Evolutionary conservation across 2,329 filamentous ascomycete genomes (phyloP).

Genomic region (Epichloe gansuensis): DNA sequence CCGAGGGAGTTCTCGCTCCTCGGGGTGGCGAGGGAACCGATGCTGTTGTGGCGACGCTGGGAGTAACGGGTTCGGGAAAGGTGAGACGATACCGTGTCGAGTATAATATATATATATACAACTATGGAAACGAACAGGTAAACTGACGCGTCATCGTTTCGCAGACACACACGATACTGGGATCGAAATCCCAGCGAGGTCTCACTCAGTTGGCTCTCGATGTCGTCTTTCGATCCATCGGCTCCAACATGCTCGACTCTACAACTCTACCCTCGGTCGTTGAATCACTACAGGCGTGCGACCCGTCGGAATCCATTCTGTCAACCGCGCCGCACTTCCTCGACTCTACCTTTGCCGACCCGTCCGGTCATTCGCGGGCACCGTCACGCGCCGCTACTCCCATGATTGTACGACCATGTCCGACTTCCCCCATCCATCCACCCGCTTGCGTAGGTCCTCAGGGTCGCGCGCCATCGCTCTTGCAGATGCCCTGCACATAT

Average conservation of each 20-base stretch:
- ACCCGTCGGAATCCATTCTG: slow-evolving; percentile 70
- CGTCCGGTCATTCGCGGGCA: slow-evolving; percentile 40
- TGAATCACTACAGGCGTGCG: slow-evolving; percentile 61
- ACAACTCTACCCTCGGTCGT: slow-evolving; percentile 49
- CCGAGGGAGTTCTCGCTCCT: slow-evolving; percentile 69
- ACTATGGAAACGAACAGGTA: neutral
- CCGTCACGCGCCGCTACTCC: slow-evolving; percentile 58
- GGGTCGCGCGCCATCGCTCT: slow-evolving; percentile 9
- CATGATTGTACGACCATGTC: slow-evolving; percentile 45
- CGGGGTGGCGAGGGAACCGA: slow-evolving; percentile 70
- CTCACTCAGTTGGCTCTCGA: slow-evolving; percentile 87
- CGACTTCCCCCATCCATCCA: slow-evolving; percentile 18
- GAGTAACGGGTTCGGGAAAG: slow-evolving; percentile 94
- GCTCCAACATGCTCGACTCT: slow-evolving; percentile 55
- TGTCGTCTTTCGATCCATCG: slow-evolving; percentile 73
- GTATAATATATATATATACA: neutral
- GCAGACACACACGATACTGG: slow-evolving; percentile 91
- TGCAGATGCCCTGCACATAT: slow-evolving; percentile 18
- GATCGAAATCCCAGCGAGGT: slow-evolving; percentile 74
- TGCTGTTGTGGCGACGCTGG: slow-evolving; percentile 79
- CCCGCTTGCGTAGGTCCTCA: slow-evolving; percentile 4
- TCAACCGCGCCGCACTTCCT: slow-evolving; percentile 65
- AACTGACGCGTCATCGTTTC: neutral
- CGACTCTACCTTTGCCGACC: slow-evolving; percentile 64
- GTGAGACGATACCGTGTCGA: slow-evolving; percentile 30